Conservation (phyloP, 2,329 filamentous ascomycete species). For the Leptographium lundbergii region DNA sequence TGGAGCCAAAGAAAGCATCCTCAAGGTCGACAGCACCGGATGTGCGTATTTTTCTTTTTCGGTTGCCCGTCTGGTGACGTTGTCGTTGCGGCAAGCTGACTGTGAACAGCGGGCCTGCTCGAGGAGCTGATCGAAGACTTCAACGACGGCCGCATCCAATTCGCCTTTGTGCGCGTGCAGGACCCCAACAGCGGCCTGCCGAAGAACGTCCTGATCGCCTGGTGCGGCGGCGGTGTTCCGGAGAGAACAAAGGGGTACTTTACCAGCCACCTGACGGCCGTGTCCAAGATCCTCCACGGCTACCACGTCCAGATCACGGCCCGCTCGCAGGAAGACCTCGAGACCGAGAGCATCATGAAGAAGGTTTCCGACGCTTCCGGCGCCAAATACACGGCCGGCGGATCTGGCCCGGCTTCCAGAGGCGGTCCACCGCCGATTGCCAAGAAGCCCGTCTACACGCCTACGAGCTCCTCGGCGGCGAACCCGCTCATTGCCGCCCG, state of each 20-base stretch:
- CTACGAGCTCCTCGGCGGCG: constrained; percentile 42
- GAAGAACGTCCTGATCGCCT: constrained; percentile 87
- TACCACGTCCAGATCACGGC: constrained; percentile 98
- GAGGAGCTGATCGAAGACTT: constrained; percentile 88
- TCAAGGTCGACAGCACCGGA: constrained; percentile 89
- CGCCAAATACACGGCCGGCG: constrained; percentile 74
- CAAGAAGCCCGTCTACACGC: constrained; percentile 86
- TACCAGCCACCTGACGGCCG: constrained; percentile 80
- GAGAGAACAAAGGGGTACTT: constrained; percentile 98
- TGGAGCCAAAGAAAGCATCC: constrained; percentile 76
- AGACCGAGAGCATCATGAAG: constrained; percentile 75
- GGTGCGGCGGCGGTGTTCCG: constrained; percentile 96
- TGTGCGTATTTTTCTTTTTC: constrained; percentile 36
- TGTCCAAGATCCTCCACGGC: constrained; percentile 85
- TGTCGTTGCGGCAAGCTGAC: not conserved
- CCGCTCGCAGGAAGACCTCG: constrained; percentile 78
- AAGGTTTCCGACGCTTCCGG: constrained; percentile 93
- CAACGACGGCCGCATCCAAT: constrained; percentile 91
- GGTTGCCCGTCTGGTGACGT: not conserved
- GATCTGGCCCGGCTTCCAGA: constrained; percentile 37
- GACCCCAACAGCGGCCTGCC: constrained; percentile 83
- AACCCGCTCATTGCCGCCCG: constrained; percentile 58
- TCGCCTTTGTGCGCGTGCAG: constrained; percentile 92
- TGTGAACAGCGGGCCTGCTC: constrained; percentile 66
- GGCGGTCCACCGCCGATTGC: constrained; percentile 52